Percentiles rank a stretch among this genome's conserved stretches.
Conservation (phyloP, 1,139 yeast species). For the Hemisphaericaspora xylofermentans region DNA sequence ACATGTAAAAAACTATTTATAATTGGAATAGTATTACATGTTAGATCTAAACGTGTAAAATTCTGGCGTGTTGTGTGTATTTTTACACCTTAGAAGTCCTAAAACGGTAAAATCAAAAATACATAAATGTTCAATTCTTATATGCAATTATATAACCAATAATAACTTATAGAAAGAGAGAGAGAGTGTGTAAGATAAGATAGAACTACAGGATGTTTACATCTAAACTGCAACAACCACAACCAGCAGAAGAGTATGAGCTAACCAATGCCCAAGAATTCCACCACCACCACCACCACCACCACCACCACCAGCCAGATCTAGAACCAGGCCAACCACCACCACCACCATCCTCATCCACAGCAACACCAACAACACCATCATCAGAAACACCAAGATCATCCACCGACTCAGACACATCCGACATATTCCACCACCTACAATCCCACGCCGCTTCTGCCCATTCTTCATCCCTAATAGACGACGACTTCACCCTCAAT, state of each 20-base stretch:
- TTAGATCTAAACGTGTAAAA: too few relatives aligned
- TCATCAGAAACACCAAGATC: constrained; percentile 6
- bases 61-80: too few relatives aligned
- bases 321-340: constrained; percentile 1
- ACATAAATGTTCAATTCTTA: too few relatives aligned
- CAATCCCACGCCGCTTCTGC: constrained; percentile 10
- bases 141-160: too few relatives aligned
- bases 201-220: constrained; percentile 11
- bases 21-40: too few relatives aligned
- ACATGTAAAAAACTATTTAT: too few relatives aligned
- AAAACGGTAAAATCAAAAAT: too few relatives aligned
- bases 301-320: not conserved
- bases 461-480: too few relatives aligned
- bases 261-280: constrained; percentile 19
- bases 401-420: constrained; percentile 22
- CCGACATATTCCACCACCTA: constrained; percentile 29
- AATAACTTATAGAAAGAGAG: too few relatives aligned
- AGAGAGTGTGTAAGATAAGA: too few relatives aligned
- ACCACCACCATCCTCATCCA: not conserved
- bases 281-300: constrained; percentile 2
- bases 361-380: not conserved
- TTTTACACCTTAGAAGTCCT: too few relatives aligned
- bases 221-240: constrained; percentile 1
- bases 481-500: constrained; percentile 26
- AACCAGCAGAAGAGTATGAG: constrained; percentile 23